Evolutionary conservation across 2,329 filamentous ascomycete species (phyloP).

Genomic region (Xylaria sp.): DNA sequence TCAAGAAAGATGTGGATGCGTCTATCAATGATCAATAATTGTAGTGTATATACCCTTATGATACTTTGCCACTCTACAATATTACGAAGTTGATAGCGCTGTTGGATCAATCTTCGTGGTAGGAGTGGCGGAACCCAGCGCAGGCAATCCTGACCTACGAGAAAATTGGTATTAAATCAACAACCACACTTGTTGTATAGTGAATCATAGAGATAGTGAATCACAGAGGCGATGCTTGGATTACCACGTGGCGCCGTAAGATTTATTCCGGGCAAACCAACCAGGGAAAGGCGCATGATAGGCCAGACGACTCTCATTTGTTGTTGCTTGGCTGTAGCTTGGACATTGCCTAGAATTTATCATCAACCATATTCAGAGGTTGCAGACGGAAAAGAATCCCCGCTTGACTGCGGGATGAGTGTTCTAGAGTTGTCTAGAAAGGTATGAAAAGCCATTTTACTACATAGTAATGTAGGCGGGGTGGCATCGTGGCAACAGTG

Average conservation of each 20-base stretch:
- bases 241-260: too few relatives aligned
- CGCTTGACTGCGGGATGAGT: not conserved
- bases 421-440: not conserved
- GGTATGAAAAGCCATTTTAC: not conserved
- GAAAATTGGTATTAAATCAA: too few relatives aligned
- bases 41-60: conserved; percentile 20
- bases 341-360: too few relatives aligned
- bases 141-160: too few relatives aligned
- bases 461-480: not conserved
- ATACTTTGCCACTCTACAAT: not conserved
- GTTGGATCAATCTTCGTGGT: too few relatives aligned
- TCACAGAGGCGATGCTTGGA: too few relatives aligned
- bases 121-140: too few relatives aligned
- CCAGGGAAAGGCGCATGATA: too few relatives aligned
- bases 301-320: not conserved
- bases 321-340: not conserved
- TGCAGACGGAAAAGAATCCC: not conserved
- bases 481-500: not conserved
- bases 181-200: too few relatives aligned
- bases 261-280: too few relatives aligned
- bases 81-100: not conserved
- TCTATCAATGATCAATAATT: conserved; percentile 2
- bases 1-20: not conserved
- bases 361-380: too few relatives aligned
- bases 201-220: too few relatives aligned